Evolutionary conservation across 2,329 filamentous ascomycete genomes (phyloP).

Genomic region (Aspergillus ustus): DNA sequence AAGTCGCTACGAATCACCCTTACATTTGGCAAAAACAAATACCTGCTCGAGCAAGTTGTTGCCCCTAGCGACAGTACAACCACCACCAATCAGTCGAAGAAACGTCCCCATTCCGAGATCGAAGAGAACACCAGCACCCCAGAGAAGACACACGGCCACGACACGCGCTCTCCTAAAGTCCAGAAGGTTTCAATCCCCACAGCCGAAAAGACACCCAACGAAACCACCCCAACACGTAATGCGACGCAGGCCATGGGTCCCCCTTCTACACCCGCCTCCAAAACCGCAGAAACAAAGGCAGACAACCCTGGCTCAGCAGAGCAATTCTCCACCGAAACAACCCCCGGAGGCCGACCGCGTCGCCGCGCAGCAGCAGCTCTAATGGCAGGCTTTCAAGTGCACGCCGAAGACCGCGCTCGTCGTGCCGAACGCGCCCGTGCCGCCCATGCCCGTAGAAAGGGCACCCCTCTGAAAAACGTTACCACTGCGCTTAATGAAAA

Average conservation of each 20-base stretch:
- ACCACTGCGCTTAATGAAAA: background rate
- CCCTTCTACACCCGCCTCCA: constrained; percentile 10
- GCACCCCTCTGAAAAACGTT: constrained; percentile 5
- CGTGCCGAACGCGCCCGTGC: constrained; percentile 23
- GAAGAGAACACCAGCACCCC: constrained; percentile 1
- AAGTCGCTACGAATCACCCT: constrained; percentile 23
- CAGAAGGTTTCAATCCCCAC: constrained; percentile 6
- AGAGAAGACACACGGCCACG: constrained; percentile 7
- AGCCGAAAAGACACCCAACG: background rate
- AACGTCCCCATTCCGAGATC: constrained; percentile 23
- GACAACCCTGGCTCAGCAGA: constrained; percentile 3
- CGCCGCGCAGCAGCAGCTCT: constrained; percentile 28
- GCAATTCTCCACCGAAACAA: constrained; percentile 12
- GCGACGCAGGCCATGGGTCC: background rate
- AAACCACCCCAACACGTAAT: background rate
- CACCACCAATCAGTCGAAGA: constrained; percentile 12
- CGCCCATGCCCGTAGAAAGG: constrained; percentile 24
- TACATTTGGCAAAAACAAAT: constrained; percentile 17
- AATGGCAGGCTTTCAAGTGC: constrained; percentile 26
- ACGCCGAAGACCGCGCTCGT: constrained; percentile 26
- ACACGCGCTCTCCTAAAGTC: constrained; percentile 5
- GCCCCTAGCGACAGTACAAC: background rate
- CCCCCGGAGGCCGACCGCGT: constrained; percentile 28
- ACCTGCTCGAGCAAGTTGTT: background rate
- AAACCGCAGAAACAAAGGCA: background rate